A percentile compares a stretch with the other conserved stretches of the same genome.
phyloP scores from a whole-genome alignment of 2,329 filamentous ascomycete species.

The Ascochyta viciae-villosae region DNA sequence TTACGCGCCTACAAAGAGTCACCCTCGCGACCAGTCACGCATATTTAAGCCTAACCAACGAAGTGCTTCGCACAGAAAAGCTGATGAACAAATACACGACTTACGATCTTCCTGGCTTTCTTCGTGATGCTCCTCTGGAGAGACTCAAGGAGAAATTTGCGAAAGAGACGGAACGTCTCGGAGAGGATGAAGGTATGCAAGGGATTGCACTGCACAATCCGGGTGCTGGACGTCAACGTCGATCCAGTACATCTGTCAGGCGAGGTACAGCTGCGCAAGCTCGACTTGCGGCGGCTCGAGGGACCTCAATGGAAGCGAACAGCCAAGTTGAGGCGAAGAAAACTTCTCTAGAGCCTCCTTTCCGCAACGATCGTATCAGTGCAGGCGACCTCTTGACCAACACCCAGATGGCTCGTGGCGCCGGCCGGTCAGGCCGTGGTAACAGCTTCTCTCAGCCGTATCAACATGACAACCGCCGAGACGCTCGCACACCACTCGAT shows the following conservation, averaged over 20 bases:
- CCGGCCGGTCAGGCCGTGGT: slow-evolving; percentile 55
- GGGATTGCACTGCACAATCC: slow-evolving; percentile 95
- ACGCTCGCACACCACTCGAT: slow-evolving; percentile 54
- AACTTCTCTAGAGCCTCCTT: slow-evolving; percentile 32
- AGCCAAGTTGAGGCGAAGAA: slow-evolving; percentile 31
- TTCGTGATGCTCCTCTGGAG: slow-evolving; percentile 82
- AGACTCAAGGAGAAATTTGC: slow-evolving; percentile 92
- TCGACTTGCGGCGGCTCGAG: slow-evolving; percentile 59
- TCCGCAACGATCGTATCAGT: slow-evolving; percentile 44
- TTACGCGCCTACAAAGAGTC: slow-evolving; percentile 92
- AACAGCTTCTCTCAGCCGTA: slow-evolving; percentile 59
- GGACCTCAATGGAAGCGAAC: slow-evolving; percentile 34
- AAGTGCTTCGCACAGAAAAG: slow-evolving; percentile 91
- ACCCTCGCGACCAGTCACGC: slow-evolving; percentile 94
- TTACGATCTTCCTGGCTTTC: slow-evolving; percentile 88
- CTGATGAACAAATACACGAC: slow-evolving; percentile 92
- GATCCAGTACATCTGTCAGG: slow-evolving; percentile 72
- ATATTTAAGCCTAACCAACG: slow-evolving; percentile 88
- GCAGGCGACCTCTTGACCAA: slow-evolving; percentile 80
- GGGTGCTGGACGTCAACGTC: slow-evolving; percentile 67
- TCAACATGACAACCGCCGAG: slow-evolving; percentile 50
- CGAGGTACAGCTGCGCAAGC: slow-evolving; percentile 82
- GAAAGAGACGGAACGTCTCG: slow-evolving; percentile 81
- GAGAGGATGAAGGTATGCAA: slow-evolving; percentile 82
- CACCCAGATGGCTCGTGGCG: slow-evolving; percentile 71